Conservation (phyloP, 2,329 filamentous ascomycete species). For the Phymatotrichopsis omnivora region DNA sequence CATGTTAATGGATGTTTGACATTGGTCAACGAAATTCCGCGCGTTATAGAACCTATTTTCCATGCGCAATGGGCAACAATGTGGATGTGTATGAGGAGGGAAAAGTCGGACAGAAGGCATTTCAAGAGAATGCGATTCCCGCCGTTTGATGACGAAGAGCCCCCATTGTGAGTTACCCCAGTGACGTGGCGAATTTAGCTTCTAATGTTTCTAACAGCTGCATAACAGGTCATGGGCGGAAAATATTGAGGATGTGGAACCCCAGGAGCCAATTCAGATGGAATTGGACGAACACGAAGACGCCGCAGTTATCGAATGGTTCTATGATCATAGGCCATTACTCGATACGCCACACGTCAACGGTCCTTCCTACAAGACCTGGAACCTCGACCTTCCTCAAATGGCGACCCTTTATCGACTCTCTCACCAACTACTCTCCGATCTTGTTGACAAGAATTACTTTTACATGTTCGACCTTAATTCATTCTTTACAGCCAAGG, state of each 20-base stretch:
- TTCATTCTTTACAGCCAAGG: slow-evolving; percentile 91
- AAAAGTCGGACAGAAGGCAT: slow-evolving; percentile 88
- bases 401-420: slow-evolving; percentile 93
- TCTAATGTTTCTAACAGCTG: slow-evolving; percentile 21
- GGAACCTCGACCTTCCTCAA: slow-evolving; percentile 86
- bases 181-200: slow-evolving; percentile 18
- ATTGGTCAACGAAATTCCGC: slow-evolving; percentile 88
- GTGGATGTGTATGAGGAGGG: slow-evolving; percentile 97
- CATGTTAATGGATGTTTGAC: slow-evolving; percentile 97
- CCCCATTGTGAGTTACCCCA: slow-evolving; percentile 49
- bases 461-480: slow-evolving; percentile 95
- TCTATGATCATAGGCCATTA: slow-evolving; percentile 88
- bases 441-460: slow-evolving; percentile 92
- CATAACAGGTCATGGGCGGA: slow-evolving; percentile 68
- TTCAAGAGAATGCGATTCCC: slow-evolving; percentile 99
- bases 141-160: slow-evolving; percentile 97
- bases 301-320: slow-evolving; percentile 85
- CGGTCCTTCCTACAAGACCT: slow-evolving; percentile 89
- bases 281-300: slow-evolving; percentile 93
- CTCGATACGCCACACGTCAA: slow-evolving; percentile 90
- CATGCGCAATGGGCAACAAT: slow-evolving; percentile 99
- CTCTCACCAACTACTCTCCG: slow-evolving; percentile 80
- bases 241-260: slow-evolving; percentile 97
- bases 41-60: slow-evolving; percentile 95
- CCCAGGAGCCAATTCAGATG: slow-evolving; percentile 95